Base-by-base conservation (phyloP, 2,329 filamentous ascomycete species). In the Fusarium palustre region DNA sequence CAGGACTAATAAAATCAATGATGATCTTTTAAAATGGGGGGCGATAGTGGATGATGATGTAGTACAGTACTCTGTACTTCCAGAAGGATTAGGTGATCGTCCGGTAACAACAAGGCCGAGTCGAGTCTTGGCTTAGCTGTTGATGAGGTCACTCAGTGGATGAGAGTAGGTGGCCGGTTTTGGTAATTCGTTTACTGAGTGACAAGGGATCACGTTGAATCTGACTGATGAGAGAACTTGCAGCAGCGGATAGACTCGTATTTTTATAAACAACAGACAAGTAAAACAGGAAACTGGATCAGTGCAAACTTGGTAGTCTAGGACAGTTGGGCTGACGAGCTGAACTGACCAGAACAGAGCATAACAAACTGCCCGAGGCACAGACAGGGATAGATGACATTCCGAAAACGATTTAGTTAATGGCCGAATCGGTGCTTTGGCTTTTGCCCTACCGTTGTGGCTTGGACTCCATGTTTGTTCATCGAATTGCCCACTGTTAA, bases 41-140 rank as follows among this genome's bases (percentile, higher is more conserved):
- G 64, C 60, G 60, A 59, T 20, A 57, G 46, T 46, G 13, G 57
- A 33, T 53, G 53, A 59, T 60, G 65, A 69, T 68, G 65, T 48
- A 55, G 65, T 38, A 11, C 36, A 39, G 42, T 31, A 24, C 8
- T 38, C 15, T 22, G n/a, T 22, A 24, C 18, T 49, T 38, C 54
- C 45, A 49, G 48, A 59, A 68, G 34, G 59, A 48, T 60, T 55
- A 18, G 25, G 55, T 38, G 64, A 68, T 68, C 52, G 48, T 34
- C 65, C 47, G 45, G 59, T 65, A 47, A 64, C 16, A 64, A 36
- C 47, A 68, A 36, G 64, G 48, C 9, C 28, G 34, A 47, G 25
- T 18, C 25, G 18, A 10, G 52, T 59, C 60, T 65, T 66, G 54
- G 53, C 59, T 59, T 52, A 24, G 39, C 3, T 36, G 22, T 41